A percentile compares a stretch with the other conserved stretches of the same genome.
phyloP scores from a whole-genome alignment of 2,329 filamentous ascomycete species.

The Alternaria triticina region DNA sequence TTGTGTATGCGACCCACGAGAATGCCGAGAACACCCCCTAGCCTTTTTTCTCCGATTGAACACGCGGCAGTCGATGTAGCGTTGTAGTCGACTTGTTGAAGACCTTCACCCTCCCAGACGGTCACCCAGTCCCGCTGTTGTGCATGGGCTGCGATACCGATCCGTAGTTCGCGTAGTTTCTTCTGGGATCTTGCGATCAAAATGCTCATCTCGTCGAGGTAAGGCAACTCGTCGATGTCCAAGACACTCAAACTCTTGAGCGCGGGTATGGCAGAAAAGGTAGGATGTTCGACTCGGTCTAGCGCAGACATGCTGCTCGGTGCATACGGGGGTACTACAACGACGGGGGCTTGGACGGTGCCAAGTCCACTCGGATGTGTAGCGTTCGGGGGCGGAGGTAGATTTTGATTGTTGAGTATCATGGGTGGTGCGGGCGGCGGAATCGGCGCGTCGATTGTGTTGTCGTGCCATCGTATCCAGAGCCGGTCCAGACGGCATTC shows the following conservation, averaged over 20 bases:
- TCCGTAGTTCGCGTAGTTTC: slow-evolving; percentile 71
- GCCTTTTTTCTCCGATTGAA: slow-evolving; percentile 64
- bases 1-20: slow-evolving; percentile 72
- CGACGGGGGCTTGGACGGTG: slow-evolving; percentile 40
- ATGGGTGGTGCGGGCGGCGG: slow-evolving; percentile 47
- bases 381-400: slow-evolving; percentile 48
- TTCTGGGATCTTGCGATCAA: slow-evolving; percentile 74
- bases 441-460: slow-evolving; percentile 56
- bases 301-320: slow-evolving; percentile 39
- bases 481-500: slow-evolving; percentile 73
- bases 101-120: slow-evolving; percentile 66
- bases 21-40: slow-evolving; percentile 73
- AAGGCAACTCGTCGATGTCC: slow-evolving; percentile 82
- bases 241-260: slow-evolving; percentile 77
- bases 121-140: slow-evolving; percentile 63
- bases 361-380: slow-evolving; percentile 45
- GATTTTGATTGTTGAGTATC: slow-evolving; percentile 46
- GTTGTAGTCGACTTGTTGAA: slow-evolving; percentile 69
- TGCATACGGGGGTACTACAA: slow-evolving; percentile 38
- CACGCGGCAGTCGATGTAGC: slow-evolving; percentile 60
- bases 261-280: slow-evolving; percentile 77
- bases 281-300: slow-evolving; percentile 74
- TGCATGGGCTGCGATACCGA: slow-evolving; percentile 70
- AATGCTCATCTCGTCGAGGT: slow-evolving; percentile 81
- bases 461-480: slow-evolving; percentile 86